phyloP scores from a whole-genome alignment of 768 basidiomycete species.

The Sarcomyxa edulis region DNA sequence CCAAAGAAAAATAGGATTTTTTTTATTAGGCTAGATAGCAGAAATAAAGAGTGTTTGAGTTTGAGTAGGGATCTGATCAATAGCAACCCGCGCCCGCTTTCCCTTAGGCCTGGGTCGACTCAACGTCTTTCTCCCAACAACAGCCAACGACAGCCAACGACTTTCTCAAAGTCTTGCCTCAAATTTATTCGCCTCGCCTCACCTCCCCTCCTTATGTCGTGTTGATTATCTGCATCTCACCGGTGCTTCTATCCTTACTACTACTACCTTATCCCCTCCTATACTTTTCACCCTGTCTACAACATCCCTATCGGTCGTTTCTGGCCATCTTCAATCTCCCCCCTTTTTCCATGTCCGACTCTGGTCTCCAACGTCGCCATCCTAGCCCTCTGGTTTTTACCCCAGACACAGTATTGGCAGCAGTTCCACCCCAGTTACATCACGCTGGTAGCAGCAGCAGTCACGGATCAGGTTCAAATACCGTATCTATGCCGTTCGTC shows the following conservation, averaged over 20 bases:
- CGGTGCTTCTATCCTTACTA: not conserved
- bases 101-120: no score
- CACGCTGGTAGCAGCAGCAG: constrained; percentile 28
- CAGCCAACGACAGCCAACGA: no score
- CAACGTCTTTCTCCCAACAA: no score
- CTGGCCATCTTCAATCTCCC: not conserved
- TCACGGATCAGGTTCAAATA: constrained; percentile 57
- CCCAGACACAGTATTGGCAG: constrained; percentile 57
- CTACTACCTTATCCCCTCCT: not conserved
- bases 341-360: constrained; percentile 40
- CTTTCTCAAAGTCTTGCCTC: no score
- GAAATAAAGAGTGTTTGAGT: no score
- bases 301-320: constrained; percentile 3
- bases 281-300: constrained; percentile 3
- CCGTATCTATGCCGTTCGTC: constrained; percentile 90
- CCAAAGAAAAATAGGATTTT: no score
- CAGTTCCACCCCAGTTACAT: constrained; percentile 40
- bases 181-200: not conserved
- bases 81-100: no score
- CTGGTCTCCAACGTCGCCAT: constrained; percentile 45
- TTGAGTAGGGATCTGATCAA: no score
- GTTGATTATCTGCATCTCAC: not conserved
- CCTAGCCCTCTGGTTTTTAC: constrained; percentile 77
- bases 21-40: no score
- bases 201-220: not conserved